These are phyloP conservation scores for Plasmodium cynomolgi DNA, from an alignment of 169 alveolate genomes.

Conservation along the genomic window DNA sequence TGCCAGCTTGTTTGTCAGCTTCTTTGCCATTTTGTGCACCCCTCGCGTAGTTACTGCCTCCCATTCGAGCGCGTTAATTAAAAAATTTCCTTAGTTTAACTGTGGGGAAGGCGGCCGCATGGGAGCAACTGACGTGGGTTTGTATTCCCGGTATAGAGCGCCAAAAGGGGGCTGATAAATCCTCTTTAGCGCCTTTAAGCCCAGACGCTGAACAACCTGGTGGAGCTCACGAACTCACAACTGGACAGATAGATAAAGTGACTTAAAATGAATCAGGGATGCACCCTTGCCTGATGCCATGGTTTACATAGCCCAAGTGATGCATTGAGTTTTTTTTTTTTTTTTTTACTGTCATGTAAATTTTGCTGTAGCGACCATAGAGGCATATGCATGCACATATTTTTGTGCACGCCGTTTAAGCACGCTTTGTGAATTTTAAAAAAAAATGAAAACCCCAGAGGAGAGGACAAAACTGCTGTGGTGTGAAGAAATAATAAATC, in stretches of 20 bases:
- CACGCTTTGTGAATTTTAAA: not conserved
- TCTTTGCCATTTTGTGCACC: not conserved
- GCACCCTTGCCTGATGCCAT: not conserved
- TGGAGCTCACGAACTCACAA: not conserved
- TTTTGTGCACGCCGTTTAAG: not conserved
- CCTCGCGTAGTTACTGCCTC: not conserved
- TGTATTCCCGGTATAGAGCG: no score
- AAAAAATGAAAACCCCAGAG: not conserved
- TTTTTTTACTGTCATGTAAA: not conserved
- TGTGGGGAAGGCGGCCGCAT: no score
- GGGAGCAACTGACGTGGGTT: no score
- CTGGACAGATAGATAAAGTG: not conserved
- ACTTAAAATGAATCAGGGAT: not conserved
- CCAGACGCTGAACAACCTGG: not conserved
- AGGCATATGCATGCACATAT: not conserved
- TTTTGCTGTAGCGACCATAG: not conserved
- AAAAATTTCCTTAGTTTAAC: not conserved
- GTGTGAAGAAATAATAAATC: slow-evolving; percentile 10
- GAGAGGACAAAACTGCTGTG: not conserved
- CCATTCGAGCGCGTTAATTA: not conserved
- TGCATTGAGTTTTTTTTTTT: not conserved
- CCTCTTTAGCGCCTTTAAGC: not conserved
- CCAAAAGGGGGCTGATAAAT: no score
- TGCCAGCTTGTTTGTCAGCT: not conserved
- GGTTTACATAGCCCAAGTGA: not conserved